Percentiles rank a stretch among this genome's conserved stretches.
phyloP scores from a whole-genome alignment of 2,329 filamentous ascomycete genomes.

The Coniochaeta sp. region DNA sequence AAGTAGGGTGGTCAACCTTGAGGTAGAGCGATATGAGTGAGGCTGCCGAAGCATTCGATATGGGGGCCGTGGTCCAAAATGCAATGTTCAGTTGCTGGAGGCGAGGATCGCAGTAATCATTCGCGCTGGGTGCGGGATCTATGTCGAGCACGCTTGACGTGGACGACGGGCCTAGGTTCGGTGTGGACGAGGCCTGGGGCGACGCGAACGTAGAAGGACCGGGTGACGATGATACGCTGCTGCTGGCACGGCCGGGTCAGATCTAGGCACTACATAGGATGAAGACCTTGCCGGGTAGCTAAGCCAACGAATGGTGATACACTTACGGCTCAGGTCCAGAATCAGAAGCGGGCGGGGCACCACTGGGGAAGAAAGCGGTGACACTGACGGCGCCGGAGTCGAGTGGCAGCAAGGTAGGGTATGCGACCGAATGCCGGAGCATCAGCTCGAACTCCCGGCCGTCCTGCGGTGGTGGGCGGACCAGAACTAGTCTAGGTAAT shows the following conservation, averaged over 20 bases:
- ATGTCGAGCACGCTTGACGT: not conserved
- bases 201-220: not conserved
- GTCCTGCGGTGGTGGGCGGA: not conserved
- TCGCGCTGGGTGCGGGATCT: not conserved
- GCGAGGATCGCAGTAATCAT: constrained; percentile 7
- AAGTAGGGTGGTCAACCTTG: constrained; percentile 9
- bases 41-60: constrained; percentile 7
- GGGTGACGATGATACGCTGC: not conserved
- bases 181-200: not conserved
- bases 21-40: constrained; percentile 11
- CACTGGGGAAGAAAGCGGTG: not conserved
- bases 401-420: not conserved
- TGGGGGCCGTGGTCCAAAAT: constrained; percentile 8
- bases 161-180: too few species aligned
- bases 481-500: not conserved
- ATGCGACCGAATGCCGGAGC: not conserved
- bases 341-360: not conserved
- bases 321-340: not conserved
- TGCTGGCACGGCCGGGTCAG: not conserved
- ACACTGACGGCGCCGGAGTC: not conserved
- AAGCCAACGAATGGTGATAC: not conserved
- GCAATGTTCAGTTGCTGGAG: constrained; percentile 6
- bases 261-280: not conserved
- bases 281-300: not conserved
- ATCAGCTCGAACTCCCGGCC: not conserved